Evolutionary conservation across 1,284 basidiomycete species (phyloP).

Genomic region (Ceratobasidium sp.): DNA sequence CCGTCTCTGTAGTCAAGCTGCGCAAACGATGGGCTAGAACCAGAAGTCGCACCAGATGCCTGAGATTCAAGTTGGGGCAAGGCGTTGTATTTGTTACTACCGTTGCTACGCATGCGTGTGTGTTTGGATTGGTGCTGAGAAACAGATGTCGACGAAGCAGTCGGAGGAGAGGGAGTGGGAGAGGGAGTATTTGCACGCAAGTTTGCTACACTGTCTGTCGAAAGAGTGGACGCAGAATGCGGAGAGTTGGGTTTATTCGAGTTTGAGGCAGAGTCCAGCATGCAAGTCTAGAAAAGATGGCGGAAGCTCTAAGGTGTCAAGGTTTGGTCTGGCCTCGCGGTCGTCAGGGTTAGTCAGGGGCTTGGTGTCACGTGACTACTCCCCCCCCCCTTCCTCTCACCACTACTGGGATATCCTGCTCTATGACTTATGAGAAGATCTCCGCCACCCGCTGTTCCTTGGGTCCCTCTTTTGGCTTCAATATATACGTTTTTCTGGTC

Average conservation of each 20-base stretch:
- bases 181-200: background rate
- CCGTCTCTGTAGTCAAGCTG: slow-evolving; percentile 38
- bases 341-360: background rate
- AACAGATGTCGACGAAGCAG: slow-evolving; percentile 35
- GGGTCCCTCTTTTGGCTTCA: too few relatives aligned
- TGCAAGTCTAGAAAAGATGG: slow-evolving; percentile 20
- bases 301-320: background rate
- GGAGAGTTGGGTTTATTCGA: background rate
- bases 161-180: background rate
- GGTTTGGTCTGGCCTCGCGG: background rate
- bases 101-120: slow-evolving; percentile 39
- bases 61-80: slow-evolving; percentile 38
- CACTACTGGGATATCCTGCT: too few relatives aligned
- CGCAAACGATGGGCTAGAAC: slow-evolving; percentile 13
- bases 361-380: background rate
- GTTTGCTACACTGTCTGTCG: slow-evolving; percentile 8
- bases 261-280: slow-evolving; percentile 16
- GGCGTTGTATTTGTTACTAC: slow-evolving; percentile 35
- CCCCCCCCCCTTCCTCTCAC: too few relatives aligned
- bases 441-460: too few relatives aligned
- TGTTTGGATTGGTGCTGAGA: slow-evolving; percentile 27
- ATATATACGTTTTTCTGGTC: too few relatives aligned
- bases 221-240: slow-evolving; percentile 31
- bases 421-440: too few relatives aligned
- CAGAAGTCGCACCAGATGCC: slow-evolving; percentile 9